Evolutionary conservation across 2,329 filamentous ascomycete species (phyloP), one percentile per base, ranked within the genome.

Genomic region (Talaromyces sp.): DNA sequence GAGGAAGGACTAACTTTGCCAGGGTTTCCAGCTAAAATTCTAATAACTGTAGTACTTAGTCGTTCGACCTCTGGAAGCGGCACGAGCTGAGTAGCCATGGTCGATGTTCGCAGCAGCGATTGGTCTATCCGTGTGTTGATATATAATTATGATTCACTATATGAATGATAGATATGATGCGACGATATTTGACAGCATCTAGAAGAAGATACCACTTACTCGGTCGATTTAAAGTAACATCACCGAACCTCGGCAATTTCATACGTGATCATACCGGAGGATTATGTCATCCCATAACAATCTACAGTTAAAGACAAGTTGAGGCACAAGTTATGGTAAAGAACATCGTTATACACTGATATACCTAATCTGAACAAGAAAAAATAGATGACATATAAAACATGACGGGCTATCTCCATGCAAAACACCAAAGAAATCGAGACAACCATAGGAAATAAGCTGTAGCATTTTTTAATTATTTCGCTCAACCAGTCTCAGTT

Each of bases 1-100:
- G 14, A 27, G 24, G 27, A 16, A 27, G 22, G 39, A 64, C 77
- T 73, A 71, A 88, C 87, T 82, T 96, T 97, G 74, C 91, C 87
- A 13, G 95, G 94, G 77, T 99, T 99, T 9, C 91, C 92, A 65
- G 90, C 95, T 19, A 98, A 82, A 67, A 99, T 91, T 64, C 95
- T 87, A 68, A 97, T 89, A 52, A 93, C 90, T 14, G 85, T 82
- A 22, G 90, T 85, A 73, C 91, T 94, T 63, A 98, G 83, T 67
- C 90, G 87, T 77, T 94, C 88, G 60, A 96, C 85, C 67, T 90
- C 87, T 4, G 88, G 88, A 14, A 98, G 83, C 19, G 84, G 76
- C 33, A 86, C 83, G 7, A 93, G 82, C 67, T 85, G 82, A 41
- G 82, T 79, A 64, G 86, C 83, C 88, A 90, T 91, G 14, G 33